Base-by-base conservation (phyloP, 495 filamentous ascomycete genomes). In the Trichoderma asperelloides region DNA sequence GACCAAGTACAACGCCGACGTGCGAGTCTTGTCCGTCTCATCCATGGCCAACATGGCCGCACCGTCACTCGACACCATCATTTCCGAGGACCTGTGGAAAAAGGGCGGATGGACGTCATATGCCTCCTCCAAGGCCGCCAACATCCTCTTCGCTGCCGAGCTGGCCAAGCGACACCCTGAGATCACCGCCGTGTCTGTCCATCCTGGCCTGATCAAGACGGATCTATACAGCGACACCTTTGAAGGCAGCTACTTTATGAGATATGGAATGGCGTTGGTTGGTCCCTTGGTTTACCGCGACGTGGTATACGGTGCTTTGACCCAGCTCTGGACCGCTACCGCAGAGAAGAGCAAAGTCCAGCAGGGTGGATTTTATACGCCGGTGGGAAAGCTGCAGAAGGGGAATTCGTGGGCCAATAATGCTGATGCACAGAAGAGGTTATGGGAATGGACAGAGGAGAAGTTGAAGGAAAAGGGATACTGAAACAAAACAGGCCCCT, bases 191-290 rank as follows among this genome's bases (percentile, higher is more conserved):
- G 80, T 88, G 0, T 76, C 86, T 0, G 77, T 91, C 1, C 88
- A 92, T 68, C 89, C 91, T 0, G 90, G 90, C 15, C 73, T 87
- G 1, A 81, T 88, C 25, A 67, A 74, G 2, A 90, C 86, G 15
- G 80, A 83, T 11, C 71, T 91, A 4, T 82, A 82, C 13, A 33
- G n/a, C 33, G 33, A 64, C 23, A n/a, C 3, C 18, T 51, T 25
- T 33, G 13, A 11, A 15, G 30, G 16, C 55, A 60, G 55, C 55
- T 60, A 28, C 25, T 30, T 60, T 13, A 12, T 60, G 9, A 28
- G 55, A 15, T 21, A 9, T 13, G 9, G 13, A 11, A 9, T 60
- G 55, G 23, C 23, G 5, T 30, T 60, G 16, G 27, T 60, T 18
- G 55, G 55, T 25, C 25, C 25, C 8, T 9, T 60, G 9, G 1